Percentiles rank a stretch among this genome's conserved stretches.
phyloP scores from a whole-genome alignment of 2,329 filamentous ascomycete genomes.

The Monilinia vaccinii-corymbosi region DNA sequence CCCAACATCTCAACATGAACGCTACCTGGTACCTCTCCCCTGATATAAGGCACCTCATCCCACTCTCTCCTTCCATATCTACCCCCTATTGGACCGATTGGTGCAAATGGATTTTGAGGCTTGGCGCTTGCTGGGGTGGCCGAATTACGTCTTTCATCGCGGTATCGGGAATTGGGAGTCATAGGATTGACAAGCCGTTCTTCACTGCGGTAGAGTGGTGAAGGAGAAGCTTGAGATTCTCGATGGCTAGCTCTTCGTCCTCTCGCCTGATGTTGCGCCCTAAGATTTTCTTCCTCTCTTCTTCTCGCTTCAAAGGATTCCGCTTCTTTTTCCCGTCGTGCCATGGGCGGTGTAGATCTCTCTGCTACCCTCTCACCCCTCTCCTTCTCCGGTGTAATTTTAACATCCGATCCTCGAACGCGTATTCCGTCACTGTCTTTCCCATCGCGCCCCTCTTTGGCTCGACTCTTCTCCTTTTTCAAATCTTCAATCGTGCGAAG shows the following conservation, averaged over 20 bases:
- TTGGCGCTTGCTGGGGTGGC: not conserved
- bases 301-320: not conserved
- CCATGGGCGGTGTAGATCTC: not conserved
- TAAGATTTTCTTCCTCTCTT: not conserved
- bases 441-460: not conserved
- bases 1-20: not conserved
- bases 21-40: not conserved
- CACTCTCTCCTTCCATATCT: not conserved
- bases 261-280: not conserved
- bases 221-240: not conserved
- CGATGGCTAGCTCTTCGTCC: not conserved
- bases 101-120: not conserved
- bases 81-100: not conserved
- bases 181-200: too few species aligned
- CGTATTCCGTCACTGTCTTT: constrained; percentile 1
- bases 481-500: not conserved
- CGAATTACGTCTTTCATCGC: not conserved
- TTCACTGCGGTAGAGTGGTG: not conserved
- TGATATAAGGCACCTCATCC: constrained; percentile 3
- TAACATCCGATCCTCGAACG: not conserved
- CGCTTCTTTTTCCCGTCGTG: not conserved
- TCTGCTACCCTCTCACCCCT: not conserved
- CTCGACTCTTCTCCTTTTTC: not conserved
- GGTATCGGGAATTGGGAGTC: too few species aligned
- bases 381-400: not conserved